These are phyloP conservation scores for Durusdinium trenchii DNA, from an alignment of 73 alveolate genomes.

Conservation along the genomic window DNA sequence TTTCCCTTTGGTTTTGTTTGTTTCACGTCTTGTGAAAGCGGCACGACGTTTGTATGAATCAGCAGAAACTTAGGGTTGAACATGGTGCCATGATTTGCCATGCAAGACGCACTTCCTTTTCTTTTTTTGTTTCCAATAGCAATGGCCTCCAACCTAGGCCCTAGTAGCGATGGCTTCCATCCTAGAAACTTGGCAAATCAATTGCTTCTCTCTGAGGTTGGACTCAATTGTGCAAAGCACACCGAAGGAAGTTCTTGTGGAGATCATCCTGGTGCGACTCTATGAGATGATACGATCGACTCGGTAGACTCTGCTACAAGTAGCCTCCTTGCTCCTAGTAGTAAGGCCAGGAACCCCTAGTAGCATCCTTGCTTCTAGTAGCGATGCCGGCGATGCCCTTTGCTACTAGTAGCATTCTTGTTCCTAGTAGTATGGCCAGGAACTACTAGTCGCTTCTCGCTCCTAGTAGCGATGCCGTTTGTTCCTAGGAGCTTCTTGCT, in stretches of 20 bases:
- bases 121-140: no score
- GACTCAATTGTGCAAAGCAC: slow-evolving; percentile 47
- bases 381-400: no score
- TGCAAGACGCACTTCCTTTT: not conserved
- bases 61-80: not conserved
- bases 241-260: slow-evolving; percentile 34
- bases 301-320: no score
- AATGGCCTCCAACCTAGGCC: not conserved
- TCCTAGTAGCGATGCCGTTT: no score
- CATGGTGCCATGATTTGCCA: not conserved
- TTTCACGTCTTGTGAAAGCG: not conserved
- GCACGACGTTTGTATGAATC: not conserved
- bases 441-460: no score
- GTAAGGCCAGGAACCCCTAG: no score
- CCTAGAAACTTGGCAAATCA: not conserved
- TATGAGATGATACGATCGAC: no score
- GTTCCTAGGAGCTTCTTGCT: no score
- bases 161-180: not conserved
- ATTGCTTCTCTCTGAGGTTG: not conserved
- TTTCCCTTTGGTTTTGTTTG: not conserved
- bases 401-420: no score
- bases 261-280: slow-evolving; percentile 62
- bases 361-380: no score
- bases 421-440: no score
- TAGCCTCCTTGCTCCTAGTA: no score